These are phyloP conservation scores for Chlamydomonas sphaeroides DNA, from an alignment of 139 green algal species.

Conservation along the genomic window DNA sequence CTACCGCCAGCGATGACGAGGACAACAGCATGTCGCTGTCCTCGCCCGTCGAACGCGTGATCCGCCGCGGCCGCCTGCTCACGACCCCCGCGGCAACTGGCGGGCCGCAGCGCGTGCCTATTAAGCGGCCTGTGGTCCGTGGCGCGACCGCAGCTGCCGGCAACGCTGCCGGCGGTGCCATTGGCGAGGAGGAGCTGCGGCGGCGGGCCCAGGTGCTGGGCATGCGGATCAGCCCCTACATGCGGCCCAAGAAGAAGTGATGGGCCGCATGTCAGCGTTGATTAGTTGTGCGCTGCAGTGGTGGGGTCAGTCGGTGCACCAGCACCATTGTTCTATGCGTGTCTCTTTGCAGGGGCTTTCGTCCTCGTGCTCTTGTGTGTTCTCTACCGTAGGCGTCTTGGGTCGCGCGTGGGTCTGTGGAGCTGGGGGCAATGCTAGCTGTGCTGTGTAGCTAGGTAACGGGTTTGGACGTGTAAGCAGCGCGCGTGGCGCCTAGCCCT, in stretches of 20 bases:
- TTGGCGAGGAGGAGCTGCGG: constrained; percentile 23
- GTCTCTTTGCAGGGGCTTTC: no score
- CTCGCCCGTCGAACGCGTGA: background rate
- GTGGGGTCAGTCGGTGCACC: no score
- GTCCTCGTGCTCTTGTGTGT: no score
- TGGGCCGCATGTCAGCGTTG: background rate
- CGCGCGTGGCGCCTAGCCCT: no score
- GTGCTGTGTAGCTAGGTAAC: no score
- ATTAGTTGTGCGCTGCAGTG: no score
- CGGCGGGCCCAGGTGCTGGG: constrained; percentile 25
- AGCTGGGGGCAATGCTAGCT: no score
- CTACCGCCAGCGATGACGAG: background rate
- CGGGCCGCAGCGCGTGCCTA: constrained; percentile 10
- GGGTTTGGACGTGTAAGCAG: no score
- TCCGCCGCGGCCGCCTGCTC: background rate
- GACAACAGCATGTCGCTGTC: background rate
- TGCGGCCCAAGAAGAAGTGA: constrained; percentile 25
- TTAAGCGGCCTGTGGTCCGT: background rate
- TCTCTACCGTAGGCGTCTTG: no score
- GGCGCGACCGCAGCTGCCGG: background rate
- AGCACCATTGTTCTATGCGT: no score
- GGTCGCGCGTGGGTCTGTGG: no score
- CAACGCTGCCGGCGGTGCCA: background rate
- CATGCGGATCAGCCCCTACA: constrained; percentile 39
- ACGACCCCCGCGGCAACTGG: background rate